Percentiles rank a stretch among this genome's conserved stretches.
Evolutionary conservation across 352 stramenopile species (phyloP).

Genomic region (Globisporangium apiculatum): DNA sequence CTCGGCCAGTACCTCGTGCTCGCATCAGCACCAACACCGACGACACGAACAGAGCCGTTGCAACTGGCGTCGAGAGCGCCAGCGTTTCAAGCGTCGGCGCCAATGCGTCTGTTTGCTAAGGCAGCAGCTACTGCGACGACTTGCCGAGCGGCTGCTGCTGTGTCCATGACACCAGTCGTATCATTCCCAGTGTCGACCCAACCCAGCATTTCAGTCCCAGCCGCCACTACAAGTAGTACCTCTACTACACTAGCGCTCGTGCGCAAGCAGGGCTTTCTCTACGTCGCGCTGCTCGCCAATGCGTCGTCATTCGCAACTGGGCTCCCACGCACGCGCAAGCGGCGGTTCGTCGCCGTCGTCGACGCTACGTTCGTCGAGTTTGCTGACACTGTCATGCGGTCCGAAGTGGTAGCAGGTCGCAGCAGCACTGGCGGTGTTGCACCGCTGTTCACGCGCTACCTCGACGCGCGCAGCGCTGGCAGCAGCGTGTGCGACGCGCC

Average conservation of each 20-base stretch:
- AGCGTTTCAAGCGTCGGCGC: not conserved
- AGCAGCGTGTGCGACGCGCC: constrained; percentile 14
- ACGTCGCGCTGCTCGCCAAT: constrained; percentile 2
- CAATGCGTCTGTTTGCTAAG: not conserved
- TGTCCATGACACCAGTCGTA: not conserved
- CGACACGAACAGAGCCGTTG: not conserved
- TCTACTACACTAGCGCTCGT: constrained; percentile 5
- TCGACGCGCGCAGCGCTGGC: constrained; percentile 8
- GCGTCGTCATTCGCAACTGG: constrained; percentile 8
- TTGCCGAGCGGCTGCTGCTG: not conserved
- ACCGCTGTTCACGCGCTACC: constrained; percentile 12
- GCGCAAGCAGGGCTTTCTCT: constrained; percentile 35
- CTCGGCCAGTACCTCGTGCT: constrained; percentile 26
- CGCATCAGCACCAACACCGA: not conserved
- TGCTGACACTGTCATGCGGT: constrained; percentile 21
- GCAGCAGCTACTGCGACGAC: too few species aligned
- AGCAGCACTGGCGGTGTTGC: not conserved
- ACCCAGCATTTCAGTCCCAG: not conserved
- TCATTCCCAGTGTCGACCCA: not conserved
- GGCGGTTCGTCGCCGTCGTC: constrained; percentile 28
- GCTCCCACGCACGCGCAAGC: constrained; percentile 16
- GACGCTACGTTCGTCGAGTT: constrained; percentile 28
- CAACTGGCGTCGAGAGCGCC: not conserved
- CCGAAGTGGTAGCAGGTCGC: constrained; percentile 4
- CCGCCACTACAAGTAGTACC: not conserved